Conservation (phyloP, 129 eudicot genomes). For the Artemisia tridentata region DNA sequence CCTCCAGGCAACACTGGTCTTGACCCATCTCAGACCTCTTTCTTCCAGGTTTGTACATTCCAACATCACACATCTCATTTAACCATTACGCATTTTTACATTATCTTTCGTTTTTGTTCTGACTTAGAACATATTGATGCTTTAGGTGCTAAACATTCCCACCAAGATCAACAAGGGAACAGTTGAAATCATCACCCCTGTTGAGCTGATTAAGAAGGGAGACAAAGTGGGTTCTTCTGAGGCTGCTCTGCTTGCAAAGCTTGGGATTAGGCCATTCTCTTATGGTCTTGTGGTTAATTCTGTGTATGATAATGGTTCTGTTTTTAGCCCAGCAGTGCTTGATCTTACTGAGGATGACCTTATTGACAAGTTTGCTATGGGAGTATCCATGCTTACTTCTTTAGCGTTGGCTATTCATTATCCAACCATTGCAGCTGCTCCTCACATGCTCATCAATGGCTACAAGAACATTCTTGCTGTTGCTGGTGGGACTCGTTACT, state of each 20-base stretch:
- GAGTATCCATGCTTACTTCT: slow-evolving; percentile 64
- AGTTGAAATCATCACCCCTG: slow-evolving; percentile 81
- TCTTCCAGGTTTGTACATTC: slow-evolving; percentile 58
- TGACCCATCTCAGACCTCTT: slow-evolving; percentile 90
- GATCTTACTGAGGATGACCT: slow-evolving; percentile 71
- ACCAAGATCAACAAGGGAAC: slow-evolving; percentile 93
- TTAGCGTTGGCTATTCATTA: slow-evolving; percentile 54
- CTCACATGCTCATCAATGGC: slow-evolving; percentile 69
- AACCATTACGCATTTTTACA: background rate
- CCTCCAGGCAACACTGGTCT: slow-evolving; percentile 93
- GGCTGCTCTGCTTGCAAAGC: slow-evolving; percentile 73
- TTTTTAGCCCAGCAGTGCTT: slow-evolving; percentile 69
- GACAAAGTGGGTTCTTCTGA: slow-evolving; percentile 88
- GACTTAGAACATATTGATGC: background rate
- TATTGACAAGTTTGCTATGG: slow-evolving; percentile 59
- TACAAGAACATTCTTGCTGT: slow-evolving; percentile 71
- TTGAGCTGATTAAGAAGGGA: slow-evolving; percentile 79
- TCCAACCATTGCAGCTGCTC: slow-evolving; percentile 86
- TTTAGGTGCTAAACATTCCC: slow-evolving; percentile 76
- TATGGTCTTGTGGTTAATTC: slow-evolving; percentile 59
- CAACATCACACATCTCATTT: background rate
- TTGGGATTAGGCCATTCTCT: slow-evolving; percentile 79
- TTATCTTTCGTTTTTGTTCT: background rate
- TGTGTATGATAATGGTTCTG: slow-evolving; percentile 70
- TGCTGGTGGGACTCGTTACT: slow-evolving; percentile 63